Base-by-base conservation (phyloP, 768 basidiomycete species). In the Suillus hirtellus region DNA sequence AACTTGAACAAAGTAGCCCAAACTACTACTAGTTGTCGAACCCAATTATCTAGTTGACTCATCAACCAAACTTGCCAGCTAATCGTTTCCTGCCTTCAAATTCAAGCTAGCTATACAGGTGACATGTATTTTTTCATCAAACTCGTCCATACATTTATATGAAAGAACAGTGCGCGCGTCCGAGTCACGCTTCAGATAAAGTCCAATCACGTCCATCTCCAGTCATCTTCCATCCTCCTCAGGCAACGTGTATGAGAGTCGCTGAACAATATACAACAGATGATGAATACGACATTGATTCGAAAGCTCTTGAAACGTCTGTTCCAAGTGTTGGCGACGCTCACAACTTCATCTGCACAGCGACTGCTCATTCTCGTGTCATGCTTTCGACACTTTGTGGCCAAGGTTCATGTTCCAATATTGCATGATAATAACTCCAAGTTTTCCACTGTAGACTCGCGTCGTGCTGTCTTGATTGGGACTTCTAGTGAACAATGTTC, bases 301-400 rank as follows among this genome's bases (percentile, higher is more conserved):
- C 40, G 17, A 31, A 42, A 17, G 40, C 56, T 58, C 38, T 58
- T 58, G 24, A 58, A 58, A 27, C 40, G 15, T 31, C 40, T 58
- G 56, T 12, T 27, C 17, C 56, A 58, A 58, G 40, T 31, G 6
- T 42, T 58, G 38, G 3, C 24, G 17, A 24, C 56, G 27, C 56
- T 42, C 19, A 11, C 38, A 11, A 42, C 56, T 12, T 58, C 56
- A 31, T 27, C 40, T 27, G 56, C 56, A 11, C 56, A 19, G 17
- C 37, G 40, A 27, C 24, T 58, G 1, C 24, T 27, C 24, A 58
- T 42, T 42, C 24, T 58, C 17, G 5, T 58, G 4, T 42, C 38
- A 7, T 58, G 7, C 24, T 42, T 58, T 58, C 56, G 40, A 42
- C 56, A 6, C 24, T 56, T 56, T 31, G 24, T 58, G 56, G 17